Evolutionary conservation across 1,284 basidiomycete genomes (phyloP).

Genomic region (Ceratobasidium sp.): DNA sequence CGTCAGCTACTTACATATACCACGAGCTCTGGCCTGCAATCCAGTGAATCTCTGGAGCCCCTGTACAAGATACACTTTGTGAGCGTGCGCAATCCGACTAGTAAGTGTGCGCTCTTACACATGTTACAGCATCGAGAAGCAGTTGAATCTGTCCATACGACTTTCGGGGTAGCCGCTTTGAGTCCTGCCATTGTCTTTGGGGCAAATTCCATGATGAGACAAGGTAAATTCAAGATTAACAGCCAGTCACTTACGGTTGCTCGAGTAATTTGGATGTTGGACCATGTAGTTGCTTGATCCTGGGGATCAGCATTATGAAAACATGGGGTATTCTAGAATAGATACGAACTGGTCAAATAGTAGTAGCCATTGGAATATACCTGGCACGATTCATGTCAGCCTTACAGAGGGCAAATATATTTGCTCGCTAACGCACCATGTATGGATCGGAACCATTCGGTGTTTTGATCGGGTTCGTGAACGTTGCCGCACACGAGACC

Average conservation of each 20-base stretch:
- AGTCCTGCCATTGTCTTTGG: constrained; percentile 56
- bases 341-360: constrained; percentile 20
- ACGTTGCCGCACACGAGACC: constrained; percentile 16
- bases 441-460: constrained; percentile 59
- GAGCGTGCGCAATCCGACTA: background rate
- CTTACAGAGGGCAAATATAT: too few species aligned
- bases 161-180: constrained; percentile 59
- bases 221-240: too few species aligned
- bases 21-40: constrained; percentile 26
- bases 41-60: constrained; percentile 46
- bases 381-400: background rate
- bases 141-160: constrained; percentile 58
- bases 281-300: constrained; percentile 59
- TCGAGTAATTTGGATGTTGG: constrained; percentile 59
- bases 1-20: constrained; percentile 42
- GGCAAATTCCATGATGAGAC: too few species aligned
- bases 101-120: constrained; percentile 51
- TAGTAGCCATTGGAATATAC: constrained; percentile 31
- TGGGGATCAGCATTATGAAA: background rate
- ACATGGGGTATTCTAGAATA: background rate
- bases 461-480: constrained; percentile 52
- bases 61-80: background rate
- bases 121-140: constrained; percentile 60
- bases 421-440: constrained; percentile 50
- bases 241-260: constrained; percentile 49